Percentiles rank a stretch among this genome's conserved stretches.
These are phyloP conservation scores for Phlyctochytrium arcticum DNA, from an alignment of 192 early-diverging fungal genomes.

Conservation along the genomic window DNA sequence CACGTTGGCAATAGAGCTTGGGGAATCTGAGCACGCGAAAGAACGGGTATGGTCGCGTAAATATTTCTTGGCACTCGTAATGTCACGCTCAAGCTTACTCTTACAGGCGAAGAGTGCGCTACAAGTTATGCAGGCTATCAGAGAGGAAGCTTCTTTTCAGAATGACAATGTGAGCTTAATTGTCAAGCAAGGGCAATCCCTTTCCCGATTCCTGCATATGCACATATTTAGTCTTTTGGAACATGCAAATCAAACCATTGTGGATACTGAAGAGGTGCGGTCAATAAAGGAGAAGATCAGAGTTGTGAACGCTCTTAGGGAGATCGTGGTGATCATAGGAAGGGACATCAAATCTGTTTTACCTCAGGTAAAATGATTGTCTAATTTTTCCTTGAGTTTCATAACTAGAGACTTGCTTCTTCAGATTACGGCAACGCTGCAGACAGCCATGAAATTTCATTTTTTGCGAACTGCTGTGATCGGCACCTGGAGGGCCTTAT, in stretches of 20 bases:
- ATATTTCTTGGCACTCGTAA: not conserved
- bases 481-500: constrained; percentile 32
- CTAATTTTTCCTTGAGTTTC: not conserved
- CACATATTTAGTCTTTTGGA: constrained; percentile 36
- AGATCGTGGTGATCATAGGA: constrained; percentile 36
- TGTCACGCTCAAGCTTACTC: too few species aligned
- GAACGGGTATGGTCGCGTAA: constrained; percentile 9
- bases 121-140: not conserved
- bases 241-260: constrained; percentile 28
- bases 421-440: constrained; percentile 39
- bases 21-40: constrained; percentile 11
- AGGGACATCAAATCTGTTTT: constrained; percentile 13
- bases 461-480: constrained; percentile 22
- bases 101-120: constrained; percentile 33
- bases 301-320: constrained; percentile 20
- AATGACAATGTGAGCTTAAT: not conserved
- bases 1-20: constrained; percentile 34
- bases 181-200: not conserved
- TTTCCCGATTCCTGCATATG: constrained; percentile 25
- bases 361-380: constrained; percentile 28
- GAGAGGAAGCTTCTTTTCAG: too few species aligned
- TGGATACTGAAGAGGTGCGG: not conserved
- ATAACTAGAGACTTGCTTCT: not conserved
- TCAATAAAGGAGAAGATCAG: constrained; percentile 15
- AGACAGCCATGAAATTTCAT: constrained; percentile 33